A percentile compares a stretch with the other conserved stretches of the same genome.
Conservation (phyloP, 2,329 filamentous ascomycete genomes). For the Ceratocystis cacaofunesta region DNA sequence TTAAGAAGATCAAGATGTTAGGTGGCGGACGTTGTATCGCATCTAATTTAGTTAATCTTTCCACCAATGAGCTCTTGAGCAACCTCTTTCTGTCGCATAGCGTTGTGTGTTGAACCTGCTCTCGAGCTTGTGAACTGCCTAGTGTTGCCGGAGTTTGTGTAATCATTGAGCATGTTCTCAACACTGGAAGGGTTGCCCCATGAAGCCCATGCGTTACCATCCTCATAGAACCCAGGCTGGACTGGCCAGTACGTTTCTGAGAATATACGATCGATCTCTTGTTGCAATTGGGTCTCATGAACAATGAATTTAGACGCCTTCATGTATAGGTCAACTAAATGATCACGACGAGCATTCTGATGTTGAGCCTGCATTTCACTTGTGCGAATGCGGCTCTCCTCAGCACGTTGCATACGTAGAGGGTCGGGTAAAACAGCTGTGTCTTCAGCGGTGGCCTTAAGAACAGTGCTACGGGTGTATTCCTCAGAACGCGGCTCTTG, state of each 20-base stretch:
- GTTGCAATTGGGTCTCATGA: constrained; percentile 59
- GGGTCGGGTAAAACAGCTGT: constrained; percentile 46
- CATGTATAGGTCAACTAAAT: constrained; percentile 78
- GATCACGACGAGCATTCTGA: constrained; percentile 47
- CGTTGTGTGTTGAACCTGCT: constrained; percentile 23
- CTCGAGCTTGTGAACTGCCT: constrained; percentile 2
- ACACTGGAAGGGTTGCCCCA: constrained; percentile 33
- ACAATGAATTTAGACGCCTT: constrained; percentile 79
- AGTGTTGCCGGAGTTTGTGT: constrained; percentile 8
- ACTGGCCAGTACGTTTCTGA: constrained; percentile 41
- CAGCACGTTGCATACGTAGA: constrained; percentile 40
- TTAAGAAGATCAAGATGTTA: background rate
- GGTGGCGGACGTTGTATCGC: constrained; percentile 16
- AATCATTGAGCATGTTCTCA: constrained; percentile 29
- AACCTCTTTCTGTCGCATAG: constrained; percentile 38
- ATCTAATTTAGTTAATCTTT: constrained; percentile 31
- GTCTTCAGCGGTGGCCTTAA: constrained; percentile 34
- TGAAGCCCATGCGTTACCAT: constrained; percentile 39
- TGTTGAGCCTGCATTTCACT: constrained; percentile 34
- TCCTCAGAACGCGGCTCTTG: constrained; percentile 62
- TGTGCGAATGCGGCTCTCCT: constrained; percentile 28
- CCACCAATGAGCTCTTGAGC: constrained; percentile 46
- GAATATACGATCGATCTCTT: constrained; percentile 63
- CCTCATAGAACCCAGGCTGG: constrained; percentile 21
- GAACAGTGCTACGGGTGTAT: constrained; percentile 55